Conservation (phyloP, 805 yeast species). For the Wickerhamiella nectarea region DNA sequence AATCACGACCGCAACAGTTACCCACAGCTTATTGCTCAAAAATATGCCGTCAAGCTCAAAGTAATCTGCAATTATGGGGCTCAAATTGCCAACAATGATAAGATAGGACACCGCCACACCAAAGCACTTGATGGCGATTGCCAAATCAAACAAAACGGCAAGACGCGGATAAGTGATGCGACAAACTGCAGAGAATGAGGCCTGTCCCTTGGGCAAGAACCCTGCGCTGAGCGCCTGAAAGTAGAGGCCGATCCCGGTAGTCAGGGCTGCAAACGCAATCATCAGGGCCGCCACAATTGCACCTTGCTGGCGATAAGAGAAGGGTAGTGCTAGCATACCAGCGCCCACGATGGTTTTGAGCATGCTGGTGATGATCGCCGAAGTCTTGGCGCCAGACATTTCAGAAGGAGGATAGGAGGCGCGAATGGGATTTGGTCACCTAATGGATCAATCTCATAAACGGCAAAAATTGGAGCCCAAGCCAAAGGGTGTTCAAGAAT, state of each 20-base stretch:
- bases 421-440: background rate
- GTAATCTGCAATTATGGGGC: slow-evolving; percentile 38
- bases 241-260: slow-evolving; percentile 50
- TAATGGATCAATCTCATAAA: background rate
- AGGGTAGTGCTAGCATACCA: slow-evolving; percentile 65
- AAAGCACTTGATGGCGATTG: slow-evolving; percentile 64
- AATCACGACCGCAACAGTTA: slow-evolving; percentile 25
- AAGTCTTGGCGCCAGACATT: slow-evolving; percentile 23
- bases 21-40: slow-evolving; percentile 26
- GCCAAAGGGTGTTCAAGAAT: slow-evolving; percentile 41
- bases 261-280: slow-evolving; percentile 43
- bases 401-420: slow-evolving; percentile 3
- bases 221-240: slow-evolving; percentile 19
- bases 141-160: slow-evolving; percentile 53
- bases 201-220: slow-evolving; percentile 43
- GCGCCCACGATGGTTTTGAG: slow-evolving; percentile 68
- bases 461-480: background rate
- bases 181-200: slow-evolving; percentile 58
- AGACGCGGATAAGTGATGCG: slow-evolving; percentile 55
- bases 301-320: slow-evolving; percentile 53
- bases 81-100: slow-evolving; percentile 59
- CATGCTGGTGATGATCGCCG: slow-evolving; percentile 48
- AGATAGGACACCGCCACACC: slow-evolving; percentile 68
- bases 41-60: slow-evolving; percentile 30
- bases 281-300: slow-evolving; percentile 40